Evolutionary conservation across 768 basidiomycete species (phyloP).

Genomic region (Ephemerocybe angulata): DNA sequence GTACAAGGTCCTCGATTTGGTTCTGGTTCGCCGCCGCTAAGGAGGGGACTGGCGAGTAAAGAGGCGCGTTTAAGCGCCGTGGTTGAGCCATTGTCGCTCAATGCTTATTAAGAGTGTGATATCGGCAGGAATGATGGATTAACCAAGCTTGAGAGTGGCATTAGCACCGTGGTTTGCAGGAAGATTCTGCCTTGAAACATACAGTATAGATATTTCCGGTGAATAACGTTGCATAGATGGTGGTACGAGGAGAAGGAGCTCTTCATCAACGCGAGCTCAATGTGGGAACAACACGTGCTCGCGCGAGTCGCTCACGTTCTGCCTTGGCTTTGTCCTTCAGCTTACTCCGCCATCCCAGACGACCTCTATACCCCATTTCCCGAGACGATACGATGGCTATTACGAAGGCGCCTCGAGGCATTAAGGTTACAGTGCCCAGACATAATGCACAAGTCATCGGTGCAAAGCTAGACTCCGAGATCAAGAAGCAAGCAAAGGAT

Average conservation of each 20-base stretch:
- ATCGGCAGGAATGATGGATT: not conserved
- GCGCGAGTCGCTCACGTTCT: not conserved
- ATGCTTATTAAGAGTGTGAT: not conserved
- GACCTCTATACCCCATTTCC: not conserved
- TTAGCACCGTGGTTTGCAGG: not conserved
- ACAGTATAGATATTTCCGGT: too few species aligned
- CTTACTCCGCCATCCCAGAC: not conserved
- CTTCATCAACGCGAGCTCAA: not conserved
- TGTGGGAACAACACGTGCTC: not conserved
- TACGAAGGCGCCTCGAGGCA: constrained; percentile 49
- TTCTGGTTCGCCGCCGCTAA: constrained; percentile 59
- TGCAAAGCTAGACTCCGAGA: constrained; percentile 55
- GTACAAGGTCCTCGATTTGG: constrained; percentile 73
- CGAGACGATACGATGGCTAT: constrained; percentile 67
- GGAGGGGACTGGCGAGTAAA: constrained; percentile 27
- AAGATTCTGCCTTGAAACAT: too few species aligned
- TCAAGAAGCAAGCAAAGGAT: constrained; percentile 51
- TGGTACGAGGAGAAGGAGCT: not conserved
- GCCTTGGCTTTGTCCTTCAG: not conserved
- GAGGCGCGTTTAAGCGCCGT: not conserved
- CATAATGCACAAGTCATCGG: constrained; percentile 74
- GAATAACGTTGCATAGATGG: too few species aligned
- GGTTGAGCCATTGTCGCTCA: not conserved
- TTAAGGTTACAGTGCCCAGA: constrained; percentile 66
- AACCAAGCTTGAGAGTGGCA: not conserved